These are phyloP conservation scores for Omphalea diandra DNA, from an alignment of 441 rosid species.

Conservation along the genomic window DNA sequence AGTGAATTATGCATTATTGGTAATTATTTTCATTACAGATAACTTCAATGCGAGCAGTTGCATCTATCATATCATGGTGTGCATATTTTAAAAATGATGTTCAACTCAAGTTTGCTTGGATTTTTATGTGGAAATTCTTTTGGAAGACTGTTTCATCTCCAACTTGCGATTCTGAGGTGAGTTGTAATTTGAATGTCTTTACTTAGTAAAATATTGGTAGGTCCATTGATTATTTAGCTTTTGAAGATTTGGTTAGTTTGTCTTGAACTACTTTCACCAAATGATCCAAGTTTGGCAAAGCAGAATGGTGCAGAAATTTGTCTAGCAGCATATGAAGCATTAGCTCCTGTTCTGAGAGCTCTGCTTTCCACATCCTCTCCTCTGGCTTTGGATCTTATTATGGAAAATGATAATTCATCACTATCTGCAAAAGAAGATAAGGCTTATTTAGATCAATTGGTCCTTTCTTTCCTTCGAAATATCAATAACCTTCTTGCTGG, in stretches of 20 bases:
- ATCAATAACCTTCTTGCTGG: constrained; percentile 70
- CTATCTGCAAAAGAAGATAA: constrained; percentile 40
- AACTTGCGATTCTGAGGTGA: constrained; percentile 67
- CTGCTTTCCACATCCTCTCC: constrained; percentile 52
- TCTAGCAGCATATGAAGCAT: constrained; percentile 84
- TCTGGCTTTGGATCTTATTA: constrained; percentile 44
- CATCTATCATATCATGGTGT: constrained; percentile 58
- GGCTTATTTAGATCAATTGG: constrained; percentile 57
- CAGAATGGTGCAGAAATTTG: constrained; percentile 78
- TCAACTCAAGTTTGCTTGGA: constrained; percentile 46
- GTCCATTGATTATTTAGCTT: not conserved
- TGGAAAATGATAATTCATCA: constrained; percentile 40
- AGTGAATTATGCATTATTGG: constrained; percentile 8
- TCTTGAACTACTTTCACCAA: constrained; percentile 20
- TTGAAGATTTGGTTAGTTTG: constrained; percentile 15
- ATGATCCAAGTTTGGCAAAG: constrained; percentile 30
- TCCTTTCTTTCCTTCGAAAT: constrained; percentile 65
- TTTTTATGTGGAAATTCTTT: constrained; percentile 69
- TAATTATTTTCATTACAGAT: constrained; percentile 42
- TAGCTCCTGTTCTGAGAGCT: constrained; percentile 56
- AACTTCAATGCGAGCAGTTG: constrained; percentile 61
- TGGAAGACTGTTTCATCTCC: constrained; percentile 52
- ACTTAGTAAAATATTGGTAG: constrained; percentile 16
- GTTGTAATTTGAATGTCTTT: constrained; percentile 20
- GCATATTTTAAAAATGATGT: constrained; percentile 38